Evolutionary conservation across 257 asterid genomes (phyloP).

Genomic region (Nicotiana tabacum): DNA sequence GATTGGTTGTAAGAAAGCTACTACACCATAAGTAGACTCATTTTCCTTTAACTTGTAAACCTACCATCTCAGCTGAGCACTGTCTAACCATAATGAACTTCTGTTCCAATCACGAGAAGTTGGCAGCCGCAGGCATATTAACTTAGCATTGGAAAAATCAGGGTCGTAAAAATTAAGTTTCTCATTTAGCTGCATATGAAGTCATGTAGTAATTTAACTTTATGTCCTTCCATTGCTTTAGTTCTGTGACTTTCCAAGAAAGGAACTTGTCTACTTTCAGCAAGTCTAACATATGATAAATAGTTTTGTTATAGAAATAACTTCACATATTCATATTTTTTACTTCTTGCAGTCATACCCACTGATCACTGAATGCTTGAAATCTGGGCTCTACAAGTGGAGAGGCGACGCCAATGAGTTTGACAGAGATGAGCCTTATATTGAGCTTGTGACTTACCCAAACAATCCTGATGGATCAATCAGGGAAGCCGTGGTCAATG

Average conservation of each 20-base stretch:
- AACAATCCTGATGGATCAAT: conserved; percentile 88
- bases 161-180: neutral
- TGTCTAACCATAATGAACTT: neutral
- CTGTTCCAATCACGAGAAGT: neutral
- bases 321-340: neutral
- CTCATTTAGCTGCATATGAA: neutral
- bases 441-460: conserved; percentile 87
- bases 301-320: neutral
- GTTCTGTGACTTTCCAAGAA: neutral
- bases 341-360: conserved; percentile 72
- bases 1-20: neutral
- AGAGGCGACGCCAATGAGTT: conserved; percentile 67
- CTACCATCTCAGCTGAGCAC: neutral
- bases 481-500: conserved; percentile 67
- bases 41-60: neutral
- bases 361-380: conserved; percentile 63
- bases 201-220: neutral
- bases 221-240: neutral
- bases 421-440: conserved; percentile 50
- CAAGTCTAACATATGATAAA: neutral
- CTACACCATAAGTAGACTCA: neutral
- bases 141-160: neutral
- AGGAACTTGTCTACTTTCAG: neutral
- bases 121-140: neutral
- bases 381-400: conserved; percentile 87